Evolutionary conservation across 176 grass and related monocot genomes (phyloP), one percentile per base, ranked within the genome.

Genomic region (Aegilops umbellulata): DNA sequence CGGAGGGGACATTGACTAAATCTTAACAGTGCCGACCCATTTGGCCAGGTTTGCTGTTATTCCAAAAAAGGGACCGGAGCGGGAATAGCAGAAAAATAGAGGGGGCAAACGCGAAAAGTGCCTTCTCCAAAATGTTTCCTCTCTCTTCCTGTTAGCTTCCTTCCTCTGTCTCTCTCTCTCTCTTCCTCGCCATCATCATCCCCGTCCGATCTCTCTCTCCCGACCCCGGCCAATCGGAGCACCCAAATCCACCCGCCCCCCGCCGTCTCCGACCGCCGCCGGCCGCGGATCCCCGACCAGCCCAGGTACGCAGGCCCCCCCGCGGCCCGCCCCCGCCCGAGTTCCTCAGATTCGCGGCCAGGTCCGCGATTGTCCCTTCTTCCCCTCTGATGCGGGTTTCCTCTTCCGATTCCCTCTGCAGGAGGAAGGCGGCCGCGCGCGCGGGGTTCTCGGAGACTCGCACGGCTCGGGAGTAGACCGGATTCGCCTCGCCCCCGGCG

Each of bases 141-240:
- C 71, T 76, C 73, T 31, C 41, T 2, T 44, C 42, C 42, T 8
- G 53, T 20, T 58, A 58, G 19, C 53, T 58, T 58, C 53, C 53
- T 58, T 3, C 53, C 19, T 1, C 47, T 51, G 15, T 51, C 38
- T 41, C 14, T 26, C 7, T 29, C 72, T 51, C 44, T 46, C 49
- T 53, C 49, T 53, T 2, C 49, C 49, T 51, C 72, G 1, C 24
- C 72, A 75, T n/a, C 69, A 42, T 69, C 69, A 16, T 75, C 42
- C 74, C 74, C 46, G 44, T 76, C 29, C 74, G 74, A 76, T 76
- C 74, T 76, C 73, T 5, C 67, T 17, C 73, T 10, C 73, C 29
- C 70, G 10, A 42, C 36, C 67, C 10, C 67, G 20, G 74, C 74
- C 26, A 22, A 76, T 31, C 74, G 74, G 46, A 76, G 46, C 46